Conservation (phyloP, 768 basidiomycete genomes). For the Russula griseocarnosa region DNA sequence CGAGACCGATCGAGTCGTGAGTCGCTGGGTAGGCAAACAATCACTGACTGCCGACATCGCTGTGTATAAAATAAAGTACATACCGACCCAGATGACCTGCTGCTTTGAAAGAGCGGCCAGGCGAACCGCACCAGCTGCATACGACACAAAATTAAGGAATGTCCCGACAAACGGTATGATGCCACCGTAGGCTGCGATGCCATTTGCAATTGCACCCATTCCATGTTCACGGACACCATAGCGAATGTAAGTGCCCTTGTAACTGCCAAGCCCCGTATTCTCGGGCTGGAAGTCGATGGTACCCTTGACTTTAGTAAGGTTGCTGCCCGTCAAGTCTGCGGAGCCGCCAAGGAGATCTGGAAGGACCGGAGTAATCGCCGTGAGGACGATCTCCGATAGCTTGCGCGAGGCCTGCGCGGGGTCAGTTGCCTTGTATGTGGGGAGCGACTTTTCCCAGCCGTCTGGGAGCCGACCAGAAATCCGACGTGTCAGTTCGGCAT, state of each 20-base stretch:
- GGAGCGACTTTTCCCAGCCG: slow-evolving; percentile 82
- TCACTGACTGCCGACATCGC: background rate
- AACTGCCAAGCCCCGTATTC: slow-evolving; percentile 76
- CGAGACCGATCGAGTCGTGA: slow-evolving; percentile 90
- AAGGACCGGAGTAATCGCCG: slow-evolving; percentile 63
- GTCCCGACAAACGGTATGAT: slow-evolving; percentile 89
- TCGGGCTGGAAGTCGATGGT: slow-evolving; percentile 91
- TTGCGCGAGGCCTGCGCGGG: slow-evolving; percentile 89
- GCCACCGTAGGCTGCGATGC: slow-evolving; percentile 83
- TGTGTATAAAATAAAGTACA: slow-evolving; percentile 34
- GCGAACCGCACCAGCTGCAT: slow-evolving; percentile 89
- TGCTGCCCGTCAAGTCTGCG: slow-evolving; percentile 88
- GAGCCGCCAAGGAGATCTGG: slow-evolving; percentile 89
- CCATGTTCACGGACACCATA: slow-evolving; percentile 97
- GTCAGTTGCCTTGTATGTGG: slow-evolving; percentile 79
- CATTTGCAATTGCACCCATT: slow-evolving; percentile 96
- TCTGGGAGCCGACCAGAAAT: slow-evolving; percentile 78
- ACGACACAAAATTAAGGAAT: slow-evolving; percentile 94
- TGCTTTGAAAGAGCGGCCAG: slow-evolving; percentile 85
- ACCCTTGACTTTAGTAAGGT: slow-evolving; percentile 82
- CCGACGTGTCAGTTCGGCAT: slow-evolving; percentile 81
- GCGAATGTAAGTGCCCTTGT: slow-evolving; percentile 86
- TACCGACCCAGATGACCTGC: slow-evolving; percentile 91
- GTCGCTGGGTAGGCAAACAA: slow-evolving; percentile 51
- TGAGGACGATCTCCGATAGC: slow-evolving; percentile 85